Evolutionary conservation across 2,329 filamentous ascomycete genomes (phyloP).

Genomic region (Akanthomyces uredinophilus): DNA sequence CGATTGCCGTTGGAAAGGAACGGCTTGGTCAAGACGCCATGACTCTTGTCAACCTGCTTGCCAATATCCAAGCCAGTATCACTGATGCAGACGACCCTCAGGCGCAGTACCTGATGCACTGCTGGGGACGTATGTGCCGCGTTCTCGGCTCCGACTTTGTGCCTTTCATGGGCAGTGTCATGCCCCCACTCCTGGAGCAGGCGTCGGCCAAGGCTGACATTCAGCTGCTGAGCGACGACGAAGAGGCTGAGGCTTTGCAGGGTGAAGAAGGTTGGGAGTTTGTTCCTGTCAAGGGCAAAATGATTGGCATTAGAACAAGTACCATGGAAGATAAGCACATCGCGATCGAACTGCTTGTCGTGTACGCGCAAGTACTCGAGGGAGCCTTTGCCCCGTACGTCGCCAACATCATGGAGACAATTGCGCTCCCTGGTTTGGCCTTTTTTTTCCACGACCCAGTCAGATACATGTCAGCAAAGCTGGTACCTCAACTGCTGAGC

Average conservation of each 20-base stretch:
- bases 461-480: conserved; percentile 87
- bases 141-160: conserved; percentile 88
- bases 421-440: conserved; percentile 84
- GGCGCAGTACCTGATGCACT: conserved; percentile 94
- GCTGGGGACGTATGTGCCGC: conserved; percentile 98
- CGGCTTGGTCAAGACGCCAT: conserved; percentile 84
- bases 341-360: conserved; percentile 96
- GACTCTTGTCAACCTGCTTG: conserved; percentile 80
- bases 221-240: conserved; percentile 90
- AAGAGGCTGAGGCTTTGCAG: conserved; percentile 86
- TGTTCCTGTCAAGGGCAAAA: conserved; percentile 93
- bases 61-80: conserved; percentile 79
- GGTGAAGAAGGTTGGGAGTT: conserved; percentile 97
- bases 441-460: conserved; percentile 99
- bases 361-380: conserved; percentile 95
- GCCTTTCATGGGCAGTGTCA: conserved; percentile 86
- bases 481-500: conserved; percentile 87
- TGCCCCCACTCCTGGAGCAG: conserved; percentile 86
- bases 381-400: conserved; percentile 89
- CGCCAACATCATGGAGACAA: conserved; percentile 90
- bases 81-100: conserved; percentile 92
- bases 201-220: conserved; percentile 96
- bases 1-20: conserved; percentile 89
- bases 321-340: conserved; percentile 98
- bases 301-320: conserved; percentile 96